phyloP scores from a whole-genome alignment of 1,284 basidiomycete genomes.

The Inonotus hispidus region DNA sequence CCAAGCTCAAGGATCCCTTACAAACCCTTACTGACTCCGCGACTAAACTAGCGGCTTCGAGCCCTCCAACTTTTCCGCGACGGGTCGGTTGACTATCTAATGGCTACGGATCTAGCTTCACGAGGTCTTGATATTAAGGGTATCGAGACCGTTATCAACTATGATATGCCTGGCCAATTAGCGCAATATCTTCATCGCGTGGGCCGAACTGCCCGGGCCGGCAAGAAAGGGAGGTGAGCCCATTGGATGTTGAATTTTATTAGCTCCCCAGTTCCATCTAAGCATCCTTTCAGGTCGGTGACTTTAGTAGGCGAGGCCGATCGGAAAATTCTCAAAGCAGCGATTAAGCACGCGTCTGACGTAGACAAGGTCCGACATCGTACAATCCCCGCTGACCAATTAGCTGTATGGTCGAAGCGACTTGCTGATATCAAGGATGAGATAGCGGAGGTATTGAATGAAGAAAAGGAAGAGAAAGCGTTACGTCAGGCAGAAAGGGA shows the following conservation, averaged over 20 bases:
- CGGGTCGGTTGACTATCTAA: conserved; percentile 80
- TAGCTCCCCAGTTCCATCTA: conserved; percentile 17
- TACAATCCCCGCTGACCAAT: conserved; percentile 77
- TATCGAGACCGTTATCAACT: conserved; percentile 97
- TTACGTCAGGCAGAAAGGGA: conserved; percentile 95
- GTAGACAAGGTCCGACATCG: conserved; percentile 88
- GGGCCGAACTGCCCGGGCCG: conserved; percentile 94
- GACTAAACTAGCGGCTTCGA: conserved; percentile 64
- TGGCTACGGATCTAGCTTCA: conserved; percentile 95
- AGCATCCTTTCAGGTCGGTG: conserved; percentile 61
- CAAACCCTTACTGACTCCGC: neutral
- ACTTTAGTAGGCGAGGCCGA: conserved; percentile 96
- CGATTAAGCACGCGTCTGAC: conserved; percentile 80
- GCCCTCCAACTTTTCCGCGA: conserved; percentile 86
- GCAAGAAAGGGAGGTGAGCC: conserved; percentile 77
- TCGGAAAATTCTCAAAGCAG: conserved; percentile 94
- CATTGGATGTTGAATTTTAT: conserved; percentile 23
- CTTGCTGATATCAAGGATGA: conserved; percentile 75
- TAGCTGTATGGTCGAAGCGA: conserved; percentile 67
- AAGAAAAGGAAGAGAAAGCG: conserved; percentile 96
- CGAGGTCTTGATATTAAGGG: conserved; percentile 97
- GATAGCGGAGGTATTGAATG: conserved; percentile 76
- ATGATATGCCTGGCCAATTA: conserved; percentile 93
- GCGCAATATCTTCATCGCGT: conserved; percentile 96
- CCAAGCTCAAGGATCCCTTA: neutral